Evolutionary conservation across 306 rosid species (phyloP), one percentile per base, ranked within the genome.

Genomic region (Cicer chorassanicum): DNA sequence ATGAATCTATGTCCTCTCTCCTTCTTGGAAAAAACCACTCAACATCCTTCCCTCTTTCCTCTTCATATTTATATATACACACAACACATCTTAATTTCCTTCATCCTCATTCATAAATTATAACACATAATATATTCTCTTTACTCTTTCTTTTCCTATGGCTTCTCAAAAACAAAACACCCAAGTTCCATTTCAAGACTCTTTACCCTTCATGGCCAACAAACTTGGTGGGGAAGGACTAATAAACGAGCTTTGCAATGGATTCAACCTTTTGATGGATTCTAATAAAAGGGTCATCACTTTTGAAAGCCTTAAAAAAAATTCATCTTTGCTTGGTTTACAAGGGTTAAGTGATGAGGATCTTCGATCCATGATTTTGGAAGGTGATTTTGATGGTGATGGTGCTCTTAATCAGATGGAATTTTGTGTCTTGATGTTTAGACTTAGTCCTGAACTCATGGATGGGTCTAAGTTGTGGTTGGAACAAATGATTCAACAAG

Each of bases 401-500:
- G 96, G 98, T 1, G 96, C 91, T 0, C 88, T 93, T 19, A 89
- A 80, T 72, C 93, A 88, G 84, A 65, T 91, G 90, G 97, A 93
- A 86, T 93, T 93, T 59, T 93, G 98, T 9, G 93, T 91, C 6
- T 79, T 93, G 81, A 93, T 91, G 97, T 93, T 93, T 72, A 87
- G 97, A 84, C 77, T 93, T 73, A 91, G 98, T 70, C 98, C 98
- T 70, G 93, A 88, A 43, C 88, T 93, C 55, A 93, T 93, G 98
- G 92, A 87, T 3, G 92, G 88, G 2, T 91, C 93, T 0, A 18
- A 76, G 4, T 9, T 85, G 54, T 90, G 91, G 94, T 79, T 93
- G 8, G 90, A 90, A 4, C 77, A 90, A 53, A 83, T 75, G 53
- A 81, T 90, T 65, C 73, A 84, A 51, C 89, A 79, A 4, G 90